Base-by-base conservation (phyloP, 345 rosid genomes). In the Hibiscus trionum region DNA sequence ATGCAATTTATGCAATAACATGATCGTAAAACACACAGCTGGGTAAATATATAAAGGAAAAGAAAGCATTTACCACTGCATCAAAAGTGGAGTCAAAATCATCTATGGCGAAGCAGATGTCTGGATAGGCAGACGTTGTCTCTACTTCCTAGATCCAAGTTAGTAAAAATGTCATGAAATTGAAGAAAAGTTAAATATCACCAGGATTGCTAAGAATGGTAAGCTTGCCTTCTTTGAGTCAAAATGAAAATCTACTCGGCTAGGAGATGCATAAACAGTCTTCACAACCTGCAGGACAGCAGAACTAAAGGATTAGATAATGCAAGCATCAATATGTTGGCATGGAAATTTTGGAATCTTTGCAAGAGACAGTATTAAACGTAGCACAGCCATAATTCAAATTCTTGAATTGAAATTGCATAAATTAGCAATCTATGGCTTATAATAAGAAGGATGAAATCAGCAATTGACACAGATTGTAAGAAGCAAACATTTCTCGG, bases 61-160 rank as follows among this genome's bases (percentile, higher is more conserved):
- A 37, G 46, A 72, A 53, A 66, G 17, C 70, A 78, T 82, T 80
- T 83, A 90, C 99, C 94, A 89, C 99, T 17, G 94, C 94, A 82
- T 95, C 99, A 82, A 95, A 90, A 57, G 99, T 90, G 71, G 98
- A 92, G 82, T 95, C 98, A 68, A 95, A 92, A 83, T 92, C 97
- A 82, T 92, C 99, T 50, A 95, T 85, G 4, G 97, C 96, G 81
- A 95, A 95, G 84, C 93, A 92, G 64, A 92, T 92, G 76, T 92
- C 99, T 75, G 99, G 98, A 85, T 89, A 90, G 73, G 98, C 99
- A 78, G 98, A 90, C 46, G 85, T 84, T 73, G 98, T 89, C 87
- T 92, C 97, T 67, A 82, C 88, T 88, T 92, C 99, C 98, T 95
- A 78, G 39, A 77, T 55, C 76, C 73, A 77, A 52, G 63, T 66